phyloP scores from a whole-genome alignment of 139 green algal genomes.

The Spirogloea muscicola region DNA sequence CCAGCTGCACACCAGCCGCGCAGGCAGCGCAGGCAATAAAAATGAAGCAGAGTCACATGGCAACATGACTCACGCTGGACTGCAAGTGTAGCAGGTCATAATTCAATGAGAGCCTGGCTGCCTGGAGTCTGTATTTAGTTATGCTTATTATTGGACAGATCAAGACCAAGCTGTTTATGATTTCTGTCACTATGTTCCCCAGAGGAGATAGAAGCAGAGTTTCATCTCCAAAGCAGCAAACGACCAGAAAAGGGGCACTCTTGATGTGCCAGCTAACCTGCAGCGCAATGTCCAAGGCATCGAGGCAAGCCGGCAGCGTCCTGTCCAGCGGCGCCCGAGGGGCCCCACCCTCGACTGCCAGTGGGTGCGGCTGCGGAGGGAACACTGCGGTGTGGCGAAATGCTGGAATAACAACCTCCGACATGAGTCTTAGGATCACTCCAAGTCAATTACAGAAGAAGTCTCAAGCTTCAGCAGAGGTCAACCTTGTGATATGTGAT shows the following conservation, averaged over 20 bases:
- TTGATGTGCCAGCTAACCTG: background rate
- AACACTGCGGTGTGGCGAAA: slow-evolving; percentile 38
- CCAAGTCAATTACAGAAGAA: background rate
- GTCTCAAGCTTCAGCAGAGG: background rate
- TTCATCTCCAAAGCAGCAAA: slow-evolving; percentile 1
- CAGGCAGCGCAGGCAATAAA: background rate
- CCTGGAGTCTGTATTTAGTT: no score
- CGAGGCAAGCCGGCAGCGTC: slow-evolving; percentile 24
- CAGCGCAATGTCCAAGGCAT: slow-evolving; percentile 29
- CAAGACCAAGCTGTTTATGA: no score
- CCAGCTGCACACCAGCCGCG: slow-evolving; percentile 23
- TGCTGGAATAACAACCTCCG: slow-evolving; percentile 14
- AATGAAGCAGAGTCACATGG: background rate
- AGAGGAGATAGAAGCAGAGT: no score
- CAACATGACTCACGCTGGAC: background rate
- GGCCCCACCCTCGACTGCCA: slow-evolving; percentile 4
- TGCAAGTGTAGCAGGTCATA: no score
- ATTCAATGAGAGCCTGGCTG: background rate
- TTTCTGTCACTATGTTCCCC: no score
- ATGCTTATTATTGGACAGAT: no score
- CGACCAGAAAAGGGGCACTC: background rate
- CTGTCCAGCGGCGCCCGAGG: background rate
- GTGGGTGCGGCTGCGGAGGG: slow-evolving; percentile 30
- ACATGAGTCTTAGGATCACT: background rate
- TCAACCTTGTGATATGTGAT: background rate